Conservation (phyloP, 129 eudicot genomes). For the Arctium lappa region DNA sequence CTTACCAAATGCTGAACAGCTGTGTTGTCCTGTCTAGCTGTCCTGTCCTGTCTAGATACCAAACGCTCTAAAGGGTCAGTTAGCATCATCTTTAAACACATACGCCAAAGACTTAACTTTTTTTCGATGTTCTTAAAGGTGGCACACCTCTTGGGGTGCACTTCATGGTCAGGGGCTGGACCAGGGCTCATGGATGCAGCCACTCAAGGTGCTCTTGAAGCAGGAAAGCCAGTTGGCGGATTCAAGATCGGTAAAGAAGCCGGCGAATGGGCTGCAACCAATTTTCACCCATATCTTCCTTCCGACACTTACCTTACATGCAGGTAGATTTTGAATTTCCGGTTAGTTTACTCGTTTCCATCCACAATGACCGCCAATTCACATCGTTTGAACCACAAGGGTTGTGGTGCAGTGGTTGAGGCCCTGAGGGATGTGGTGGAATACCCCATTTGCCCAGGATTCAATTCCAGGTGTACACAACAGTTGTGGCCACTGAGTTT, state of each 20-base stretch:
- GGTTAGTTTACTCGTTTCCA: neutral
- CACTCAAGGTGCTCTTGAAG: slow-evolving; percentile 85
- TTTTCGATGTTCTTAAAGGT: slow-evolving; percentile 37
- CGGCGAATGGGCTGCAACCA: slow-evolving; percentile 84
- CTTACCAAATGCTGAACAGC: too few relatives aligned
- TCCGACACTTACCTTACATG: slow-evolving; percentile 78
- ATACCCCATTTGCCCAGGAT: neutral
- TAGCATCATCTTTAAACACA: neutral
- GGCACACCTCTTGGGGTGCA: slow-evolving; percentile 68
- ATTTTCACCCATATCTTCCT: slow-evolving; percentile 84
- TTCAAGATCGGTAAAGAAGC: slow-evolving; percentile 97
- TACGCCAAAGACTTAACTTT: neutral
- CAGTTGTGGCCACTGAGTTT: neutral
- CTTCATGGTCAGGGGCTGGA: slow-evolving; percentile 99
- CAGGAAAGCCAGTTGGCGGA: slow-evolving; percentile 93
- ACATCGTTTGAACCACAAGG: too few relatives aligned
- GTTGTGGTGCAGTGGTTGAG: too few relatives aligned
- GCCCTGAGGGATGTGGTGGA: neutral
- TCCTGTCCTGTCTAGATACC: neutral
- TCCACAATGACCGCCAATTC: neutral
- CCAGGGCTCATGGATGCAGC: slow-evolving; percentile 99
- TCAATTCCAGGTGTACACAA: neutral
- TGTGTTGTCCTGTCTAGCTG: too few relatives aligned
- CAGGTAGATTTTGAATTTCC: slow-evolving; percentile 45
- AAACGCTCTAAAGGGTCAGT: neutral